Base-by-base conservation (phyloP, 768 basidiomycete genomes). In the Kwoniella dejecticola region DNA sequence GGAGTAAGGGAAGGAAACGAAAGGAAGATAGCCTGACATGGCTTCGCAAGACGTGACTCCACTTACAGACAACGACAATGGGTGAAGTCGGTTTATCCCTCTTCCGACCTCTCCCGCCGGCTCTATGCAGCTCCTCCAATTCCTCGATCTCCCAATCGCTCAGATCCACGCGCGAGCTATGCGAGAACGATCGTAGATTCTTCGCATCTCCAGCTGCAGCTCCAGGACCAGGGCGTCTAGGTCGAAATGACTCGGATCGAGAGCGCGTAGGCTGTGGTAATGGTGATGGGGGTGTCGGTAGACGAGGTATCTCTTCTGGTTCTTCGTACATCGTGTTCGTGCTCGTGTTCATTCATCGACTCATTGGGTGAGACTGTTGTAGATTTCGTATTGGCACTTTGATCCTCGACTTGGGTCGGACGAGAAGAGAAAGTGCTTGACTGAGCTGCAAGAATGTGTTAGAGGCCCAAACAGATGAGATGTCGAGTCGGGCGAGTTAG, bases 1-100 rank as follows among this genome's bases (percentile, higher is more conserved):
- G 4, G 26, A 27, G 12, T 12, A 12, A 30, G 8, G 24, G 30
- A 3, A 12, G 11, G 15, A 17, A n/a, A n/a, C 5, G 44, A 12
- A 11, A 45, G 12, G 44, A 45, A 45, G n/a, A 38, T 38, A 38
- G 36, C 36, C 36, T 38, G 8, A 17, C 17, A 8, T 8, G 8
- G 36, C 8, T 38, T 17, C 36, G 17, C 17, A 38, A 8, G 17
- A 38, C 17, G 36, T 38, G 50, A 26, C 41, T 33, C 19, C 19
- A 71, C 71, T 69, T 60, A 75, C 73, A 60, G 15, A 75, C 70
- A 30, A 70, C 73, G 7, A 63, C 52, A 4, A 68, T 36, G 0
- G 73, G 73, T 15, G 63, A 69, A 68, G 68, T 72, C 36, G 70
- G 73, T 54, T 75, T 70, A 50, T 67, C 65, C 52, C 66, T 64